Base-by-base conservation (phyloP, 1,284 basidiomycete species). In the Naganishia albida region DNA sequence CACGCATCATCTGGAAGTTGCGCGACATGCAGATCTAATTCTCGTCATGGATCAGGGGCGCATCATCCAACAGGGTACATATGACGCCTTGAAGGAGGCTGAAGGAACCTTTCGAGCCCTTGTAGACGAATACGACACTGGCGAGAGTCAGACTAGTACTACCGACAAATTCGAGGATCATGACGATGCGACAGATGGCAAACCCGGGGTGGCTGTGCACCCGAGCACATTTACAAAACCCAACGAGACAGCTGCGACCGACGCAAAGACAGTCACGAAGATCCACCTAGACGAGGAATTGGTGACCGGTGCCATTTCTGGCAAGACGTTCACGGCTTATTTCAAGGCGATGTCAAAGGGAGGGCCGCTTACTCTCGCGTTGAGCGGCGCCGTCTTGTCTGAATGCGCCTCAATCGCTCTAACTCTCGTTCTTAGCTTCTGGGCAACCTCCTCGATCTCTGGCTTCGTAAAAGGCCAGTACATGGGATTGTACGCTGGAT, bases 1-100 rank as follows among this genome's bases (percentile, higher is more conserved):
- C 20, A 90, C 89, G 0, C 89, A 90, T 73, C 72, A 74, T 25
- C 75, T 88, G 1, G 86, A 88, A 72, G 85, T 89, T 18, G 78
- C 90, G 1, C 86, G 87, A 65, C 84, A 62, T 26, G 63, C 63
- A 7, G 66, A 67, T 23, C 28, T 52, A 23, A 50, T 67, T 13
- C 6, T 67, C 3, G 55, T 64, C 10, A 68, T 68, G 65, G 63
- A 69, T 10, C 59, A 70, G 18, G 74, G 74, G 10, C 54, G 57
- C 18, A 69, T 75, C 23, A 62, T 66, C 4, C 70, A 72, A 44
- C 66, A 70, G 57, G 77, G 72, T 34, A 34, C 34, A 7, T 72
- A 68, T 40, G 40, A 55, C 82, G 81, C 83, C 26, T 80, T 89
- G 12, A 20, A 34, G 23, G 71, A 73, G 7, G 75, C 82, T 48